These are phyloP conservation scores for Alternaria triticimaculans DNA, from an alignment of 2,329 filamentous ascomycete genomes.

Conservation along the genomic window DNA sequence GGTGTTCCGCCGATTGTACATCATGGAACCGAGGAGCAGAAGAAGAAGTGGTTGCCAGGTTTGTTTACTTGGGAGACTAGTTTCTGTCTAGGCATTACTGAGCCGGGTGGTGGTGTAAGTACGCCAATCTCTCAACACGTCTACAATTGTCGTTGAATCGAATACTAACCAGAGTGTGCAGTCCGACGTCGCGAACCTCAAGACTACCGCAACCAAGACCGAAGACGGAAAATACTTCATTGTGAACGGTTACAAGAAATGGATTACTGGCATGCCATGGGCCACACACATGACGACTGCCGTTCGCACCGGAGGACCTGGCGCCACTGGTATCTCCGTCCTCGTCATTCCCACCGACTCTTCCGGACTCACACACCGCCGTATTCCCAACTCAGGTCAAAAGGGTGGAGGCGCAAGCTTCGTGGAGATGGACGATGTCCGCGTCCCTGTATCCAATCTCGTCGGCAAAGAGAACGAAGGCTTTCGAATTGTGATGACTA, in stretches of 20 bases:
- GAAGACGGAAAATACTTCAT: slow-evolving; percentile 74
- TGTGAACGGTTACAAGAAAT: slow-evolving; percentile 72
- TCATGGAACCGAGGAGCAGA: slow-evolving; percentile 67
- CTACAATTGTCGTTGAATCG: neutral
- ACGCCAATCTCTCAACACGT: no score
- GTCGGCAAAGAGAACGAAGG: slow-evolving; percentile 63
- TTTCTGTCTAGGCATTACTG: slow-evolving; percentile 71
- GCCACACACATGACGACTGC: slow-evolving; percentile 69
- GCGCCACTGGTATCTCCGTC: slow-evolving; percentile 62
- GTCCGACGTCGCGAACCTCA: slow-evolving; percentile 69
- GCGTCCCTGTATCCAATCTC: slow-evolving; percentile 61
- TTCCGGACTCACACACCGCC: slow-evolving; percentile 60
- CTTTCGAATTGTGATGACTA: slow-evolving; percentile 65
- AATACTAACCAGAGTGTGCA: slow-evolving; percentile 15
- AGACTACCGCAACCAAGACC: slow-evolving; percentile 72
- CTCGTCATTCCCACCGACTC: slow-evolving; percentile 62
- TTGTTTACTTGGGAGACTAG: slow-evolving; percentile 65
- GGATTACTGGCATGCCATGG: slow-evolving; percentile 69
- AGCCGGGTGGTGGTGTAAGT: slow-evolving; percentile 60
- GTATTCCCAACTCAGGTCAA: slow-evolving; percentile 70
- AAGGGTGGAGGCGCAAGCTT: slow-evolving; percentile 68
- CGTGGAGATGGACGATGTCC: slow-evolving; percentile 63
- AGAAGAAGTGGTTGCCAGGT: slow-evolving; percentile 63
- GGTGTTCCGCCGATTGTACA: slow-evolving; percentile 69
- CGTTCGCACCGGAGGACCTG: slow-evolving; percentile 64